phyloP scores from a whole-genome alignment of 805 yeast genomes.

The Sugiyamaella mastotermitis region DNA sequence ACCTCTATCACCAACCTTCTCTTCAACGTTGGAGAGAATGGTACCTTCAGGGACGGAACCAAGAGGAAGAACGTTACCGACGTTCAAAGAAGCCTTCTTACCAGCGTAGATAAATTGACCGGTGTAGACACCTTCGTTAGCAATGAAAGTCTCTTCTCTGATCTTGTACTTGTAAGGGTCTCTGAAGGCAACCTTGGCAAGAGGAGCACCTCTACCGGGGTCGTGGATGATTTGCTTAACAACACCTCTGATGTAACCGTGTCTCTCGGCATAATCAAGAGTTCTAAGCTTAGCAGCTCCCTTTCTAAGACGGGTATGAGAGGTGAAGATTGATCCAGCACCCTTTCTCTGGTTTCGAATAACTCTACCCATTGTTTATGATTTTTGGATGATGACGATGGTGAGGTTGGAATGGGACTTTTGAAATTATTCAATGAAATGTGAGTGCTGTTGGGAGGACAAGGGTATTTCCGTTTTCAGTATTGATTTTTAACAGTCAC shows the following conservation, averaged over 20 bases:
- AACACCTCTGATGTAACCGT: constrained; percentile 99
- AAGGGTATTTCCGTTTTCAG: too few relatives aligned
- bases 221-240: constrained; percentile 98
- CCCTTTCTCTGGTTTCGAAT: constrained; percentile 99
- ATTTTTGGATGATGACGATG: too few relatives aligned
- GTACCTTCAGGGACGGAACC: constrained; percentile 99
- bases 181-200: constrained; percentile 98
- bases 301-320: constrained; percentile 99
- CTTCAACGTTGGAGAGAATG: constrained; percentile 96
- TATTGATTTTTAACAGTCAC: too few relatives aligned
- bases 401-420: too few relatives aligned
- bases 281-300: constrained; percentile 99
- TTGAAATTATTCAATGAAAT: too few relatives aligned
- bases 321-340: constrained; percentile 99
- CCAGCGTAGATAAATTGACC: constrained; percentile 99
- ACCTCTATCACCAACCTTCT: constrained; percentile 99
- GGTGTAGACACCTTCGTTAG: constrained; percentile 99
- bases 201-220: constrained; percentile 99
- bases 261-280: constrained; percentile 98
- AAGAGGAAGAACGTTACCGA: constrained; percentile 93
- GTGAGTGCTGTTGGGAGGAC: too few relatives aligned
- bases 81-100: constrained; percentile 92
- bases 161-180: constrained; percentile 98
- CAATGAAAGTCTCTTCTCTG: constrained; percentile 98
- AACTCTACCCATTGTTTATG: constrained; percentile 53